Percentiles rank a stretch among this genome's conserved stretches.
Evolutionary conservation across 495 filamentous ascomycete species (phyloP).

Genomic region (Penicillium coprophilum): DNA sequence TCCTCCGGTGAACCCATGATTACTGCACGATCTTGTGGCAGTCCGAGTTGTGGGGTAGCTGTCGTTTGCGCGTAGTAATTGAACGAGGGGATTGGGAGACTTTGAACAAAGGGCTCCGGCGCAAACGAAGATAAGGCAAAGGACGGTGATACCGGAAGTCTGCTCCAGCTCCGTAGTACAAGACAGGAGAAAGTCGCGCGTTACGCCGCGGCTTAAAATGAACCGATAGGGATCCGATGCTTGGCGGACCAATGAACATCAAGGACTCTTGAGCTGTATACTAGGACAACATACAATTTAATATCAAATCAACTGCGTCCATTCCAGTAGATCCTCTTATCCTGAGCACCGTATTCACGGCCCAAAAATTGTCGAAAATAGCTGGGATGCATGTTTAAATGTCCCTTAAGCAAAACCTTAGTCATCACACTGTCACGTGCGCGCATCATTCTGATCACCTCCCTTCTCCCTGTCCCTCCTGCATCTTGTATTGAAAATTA

Average conservation of each 20-base stretch:
- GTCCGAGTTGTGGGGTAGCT: background rate
- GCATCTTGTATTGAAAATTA: too few relatives aligned
- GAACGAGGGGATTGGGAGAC: background rate
- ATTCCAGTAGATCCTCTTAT: too few relatives aligned
- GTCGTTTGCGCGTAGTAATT: background rate
- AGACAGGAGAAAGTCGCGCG: background rate
- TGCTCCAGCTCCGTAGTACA: background rate
- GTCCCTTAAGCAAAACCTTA: too few relatives aligned
- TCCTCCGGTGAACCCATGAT: conserved; percentile 40
- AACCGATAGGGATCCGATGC: background rate
- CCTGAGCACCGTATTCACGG: too few relatives aligned
- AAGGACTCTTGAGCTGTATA: background rate
- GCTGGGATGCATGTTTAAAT: too few relatives aligned
- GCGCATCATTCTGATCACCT: too few relatives aligned
- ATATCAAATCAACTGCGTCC: background rate
- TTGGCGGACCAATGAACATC: background rate
- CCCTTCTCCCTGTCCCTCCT: too few relatives aligned
- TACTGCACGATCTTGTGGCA: background rate
- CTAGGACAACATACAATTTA: background rate
- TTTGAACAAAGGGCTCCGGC: background rate
- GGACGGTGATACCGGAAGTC: background rate
- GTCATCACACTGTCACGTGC: too few relatives aligned
- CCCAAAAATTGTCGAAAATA: too few relatives aligned
- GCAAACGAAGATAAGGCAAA: background rate
- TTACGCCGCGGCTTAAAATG: background rate